These are phyloP conservation scores for Pyracantha coccinea DNA, from an alignment of 331 rosid genomes.

Conservation along the genomic window DNA sequence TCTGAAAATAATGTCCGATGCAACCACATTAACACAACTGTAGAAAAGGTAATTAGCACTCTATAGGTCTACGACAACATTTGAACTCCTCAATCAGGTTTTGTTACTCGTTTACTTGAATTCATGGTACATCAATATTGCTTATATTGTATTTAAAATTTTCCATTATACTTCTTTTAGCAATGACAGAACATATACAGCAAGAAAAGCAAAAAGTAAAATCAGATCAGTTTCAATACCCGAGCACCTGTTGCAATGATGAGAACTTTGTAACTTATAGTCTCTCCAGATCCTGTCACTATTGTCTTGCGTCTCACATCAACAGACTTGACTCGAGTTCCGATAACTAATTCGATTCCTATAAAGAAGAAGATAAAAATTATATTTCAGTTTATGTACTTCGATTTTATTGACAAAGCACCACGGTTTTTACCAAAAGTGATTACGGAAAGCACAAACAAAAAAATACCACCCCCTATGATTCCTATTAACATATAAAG, in stretches of 20 bases:
- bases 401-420: neutral
- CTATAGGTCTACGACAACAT: neutral
- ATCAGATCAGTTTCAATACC: constrained; percentile 62
- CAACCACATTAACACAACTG: neutral
- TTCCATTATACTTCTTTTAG: neutral
- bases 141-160: neutral
- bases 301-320: constrained; percentile 90
- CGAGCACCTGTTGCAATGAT: constrained; percentile 98
- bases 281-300: constrained; percentile 86
- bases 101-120: neutral
- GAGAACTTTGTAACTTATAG: constrained; percentile 90
- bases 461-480: neutral
- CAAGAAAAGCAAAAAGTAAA: neutral
- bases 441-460: neutral
- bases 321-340: constrained; percentile 86
- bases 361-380: neutral
- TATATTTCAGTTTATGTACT: neutral
- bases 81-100: neutral
- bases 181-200: neutral
- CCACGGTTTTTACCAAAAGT: neutral
- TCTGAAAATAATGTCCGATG: neutral
- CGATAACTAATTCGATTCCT: constrained; percentile 95
- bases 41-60: neutral
- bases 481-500: neutral
- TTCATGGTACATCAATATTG: neutral